A percentile compares a stretch with the other conserved stretches of the same genome.
Evolutionary conservation across 78 protist species (phyloP).

Genomic region (Dictyostelium brefeldianum): DNA sequence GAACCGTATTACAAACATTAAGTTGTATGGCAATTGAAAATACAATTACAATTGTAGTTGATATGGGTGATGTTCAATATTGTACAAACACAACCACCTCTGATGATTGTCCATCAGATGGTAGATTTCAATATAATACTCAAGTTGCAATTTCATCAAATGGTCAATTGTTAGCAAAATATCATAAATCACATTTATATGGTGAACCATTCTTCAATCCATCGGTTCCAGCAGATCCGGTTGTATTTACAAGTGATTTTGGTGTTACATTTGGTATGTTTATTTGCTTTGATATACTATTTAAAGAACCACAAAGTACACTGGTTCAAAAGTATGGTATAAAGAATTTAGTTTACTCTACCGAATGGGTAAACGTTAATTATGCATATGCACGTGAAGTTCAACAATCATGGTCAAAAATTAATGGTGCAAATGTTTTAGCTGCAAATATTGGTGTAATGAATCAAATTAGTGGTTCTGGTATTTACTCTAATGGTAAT

Average conservation of each 20-base stretch:
- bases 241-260: constrained; percentile 16
- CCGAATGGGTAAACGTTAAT: constrained; percentile 42
- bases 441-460: constrained; percentile 34
- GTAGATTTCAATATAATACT: constrained; percentile 45
- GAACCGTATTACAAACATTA: constrained; percentile 16
- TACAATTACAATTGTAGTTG: constrained; percentile 4
- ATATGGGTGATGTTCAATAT: constrained; percentile 39
- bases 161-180: constrained; percentile 39
- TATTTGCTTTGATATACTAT: constrained; percentile 51
- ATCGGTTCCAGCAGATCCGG: constrained; percentile 15
- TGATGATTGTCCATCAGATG: constrained; percentile 36
- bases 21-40: constrained; percentile 54
- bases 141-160: constrained; percentile 10
- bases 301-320: constrained; percentile 26
- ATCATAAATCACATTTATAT: constrained; percentile 43
- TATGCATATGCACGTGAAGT: constrained; percentile 1
- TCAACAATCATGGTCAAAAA: constrained; percentile 43
- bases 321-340: constrained; percentile 15
- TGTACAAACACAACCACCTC: neutral
- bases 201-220: constrained; percentile 1
- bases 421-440: constrained; percentile 11
- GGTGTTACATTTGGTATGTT: constrained; percentile 56
- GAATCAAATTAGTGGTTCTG: constrained; percentile 4
- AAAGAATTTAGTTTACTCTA: neutral
- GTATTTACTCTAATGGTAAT: constrained; percentile 38